phyloP scores from a whole-genome alignment of 257 asterid species.

The Scutellaria barbata region DNA sequence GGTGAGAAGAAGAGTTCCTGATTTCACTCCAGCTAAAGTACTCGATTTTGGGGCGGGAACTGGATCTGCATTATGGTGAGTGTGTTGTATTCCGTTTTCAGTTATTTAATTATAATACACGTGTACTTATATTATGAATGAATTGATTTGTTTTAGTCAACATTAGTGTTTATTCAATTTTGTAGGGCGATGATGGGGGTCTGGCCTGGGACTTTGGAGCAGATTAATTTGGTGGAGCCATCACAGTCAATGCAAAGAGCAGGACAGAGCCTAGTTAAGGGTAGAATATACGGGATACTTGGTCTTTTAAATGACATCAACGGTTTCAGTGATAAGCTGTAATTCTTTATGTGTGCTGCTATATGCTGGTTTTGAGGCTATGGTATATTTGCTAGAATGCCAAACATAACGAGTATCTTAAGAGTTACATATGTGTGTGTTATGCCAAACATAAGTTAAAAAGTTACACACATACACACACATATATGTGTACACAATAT shows the following conservation, averaged over 20 bases:
- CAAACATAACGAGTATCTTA: background rate
- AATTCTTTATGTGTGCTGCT: conserved; percentile 3
- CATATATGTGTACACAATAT: background rate
- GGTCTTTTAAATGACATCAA: conserved; percentile 10
- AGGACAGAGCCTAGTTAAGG: conserved; percentile 78
- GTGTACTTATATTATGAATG: background rate
- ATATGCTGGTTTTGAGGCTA: conserved; percentile 9
- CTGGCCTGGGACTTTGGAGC: conserved; percentile 84
- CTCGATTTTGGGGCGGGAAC: conserved; percentile 99
- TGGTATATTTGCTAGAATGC: background rate
- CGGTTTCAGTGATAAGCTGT: conserved; percentile 4
- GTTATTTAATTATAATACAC: background rate
- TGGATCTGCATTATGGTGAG: conserved; percentile 97
- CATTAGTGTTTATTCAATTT: conserved; percentile 11
- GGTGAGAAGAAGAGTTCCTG: conserved; percentile 89
- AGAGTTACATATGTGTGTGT: background rate
- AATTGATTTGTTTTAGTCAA: conserved; percentile 26
- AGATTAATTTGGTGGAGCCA: conserved; percentile 89
- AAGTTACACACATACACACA: background rate
- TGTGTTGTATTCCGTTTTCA: conserved; percentile 23
- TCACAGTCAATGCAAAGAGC: conserved; percentile 98
- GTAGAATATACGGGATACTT: conserved; percentile 39
- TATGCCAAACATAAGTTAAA: no score
- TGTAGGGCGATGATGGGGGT: conserved; percentile 91
- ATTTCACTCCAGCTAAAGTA: conserved; percentile 75